Base-by-base conservation (phyloP, 225 moss, liverwort and hornwort genomes). In the Straminergon stramineum region DNA sequence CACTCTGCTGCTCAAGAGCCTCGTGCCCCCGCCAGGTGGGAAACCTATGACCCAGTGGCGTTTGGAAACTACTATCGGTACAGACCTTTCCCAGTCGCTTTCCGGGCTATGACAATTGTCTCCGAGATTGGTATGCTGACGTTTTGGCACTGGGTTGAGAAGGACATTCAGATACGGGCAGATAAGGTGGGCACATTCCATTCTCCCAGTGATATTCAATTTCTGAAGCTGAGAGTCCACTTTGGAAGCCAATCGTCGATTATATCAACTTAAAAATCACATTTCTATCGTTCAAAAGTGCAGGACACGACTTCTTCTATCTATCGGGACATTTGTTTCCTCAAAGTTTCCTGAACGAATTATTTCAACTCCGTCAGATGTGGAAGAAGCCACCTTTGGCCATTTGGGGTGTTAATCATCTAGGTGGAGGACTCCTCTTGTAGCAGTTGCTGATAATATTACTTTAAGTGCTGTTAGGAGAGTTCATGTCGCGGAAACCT, bases 51-150 rank as follows among this genome's bases (percentile, higher is more conserved):
- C 85, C 95, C 93, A 78, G 94, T 88, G 70, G 96, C 95, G 75
- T 94, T 97, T 86, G 88, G 91, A 76, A 89, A 94, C 43, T 97
- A 96, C 81, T 97, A 97, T 89, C 91, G 91, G 35, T 95, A 91
- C 89, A 93, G 95, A 74, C 97, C 97, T 61, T 93, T 97, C 53
- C 91, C 93, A 88, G 96, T 97, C 60, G 94, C 91, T 21, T 91
- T 66, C 80, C 93, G 96, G 83, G 96, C 95, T 60, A 89, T 92
- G 85, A 86, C 93, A 68, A 93, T 97, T 78, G 90, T 96, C 52
- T 87, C 89, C 24, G 97, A 97, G 89, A 89, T 96, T 82, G 81
- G 92, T 75, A 93, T 94, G 92, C 93, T 96, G 56, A 94, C 93
- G 27, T 81, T 93, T 68, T 91, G 95, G 91, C 97, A 96, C 62